Percentiles rank a stretch among this genome's conserved stretches.
Conservation (phyloP, 306 rosid species). For the Trifolium fragiferum region DNA sequence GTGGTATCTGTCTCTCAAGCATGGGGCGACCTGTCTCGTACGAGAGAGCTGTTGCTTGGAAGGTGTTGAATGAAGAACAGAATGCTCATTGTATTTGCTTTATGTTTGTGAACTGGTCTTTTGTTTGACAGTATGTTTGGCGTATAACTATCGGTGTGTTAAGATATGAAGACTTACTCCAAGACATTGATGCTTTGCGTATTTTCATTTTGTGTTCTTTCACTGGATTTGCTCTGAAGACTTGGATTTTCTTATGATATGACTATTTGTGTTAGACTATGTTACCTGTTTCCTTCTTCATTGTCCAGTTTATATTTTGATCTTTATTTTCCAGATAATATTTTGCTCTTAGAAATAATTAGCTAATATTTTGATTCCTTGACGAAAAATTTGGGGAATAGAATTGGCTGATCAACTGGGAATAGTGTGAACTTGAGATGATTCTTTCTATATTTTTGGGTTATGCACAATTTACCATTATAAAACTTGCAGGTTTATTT, state of each 20-base stretch:
- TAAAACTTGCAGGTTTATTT: background rate
- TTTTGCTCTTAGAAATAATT: background rate
- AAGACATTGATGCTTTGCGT: slow-evolving; percentile 38
- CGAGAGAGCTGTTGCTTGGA: slow-evolving; percentile 98
- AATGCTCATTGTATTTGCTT: slow-evolving; percentile 96
- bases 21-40: slow-evolving; percentile 98
- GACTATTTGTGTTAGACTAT: slow-evolving; percentile 29
- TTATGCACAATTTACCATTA: background rate
- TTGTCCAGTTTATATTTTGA: background rate
- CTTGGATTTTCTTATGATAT: slow-evolving; percentile 33
- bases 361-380: background rate
- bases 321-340: background rate
- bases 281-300: slow-evolving; percentile 1
- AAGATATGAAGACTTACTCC: slow-evolving; percentile 28
- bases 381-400: background rate
- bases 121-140: slow-evolving; percentile 60
- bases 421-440: too few species aligned
- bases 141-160: slow-evolving; percentile 4
- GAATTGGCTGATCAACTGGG: too few species aligned
- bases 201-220: slow-evolving; percentile 1
- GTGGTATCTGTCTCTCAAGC: slow-evolving; percentile 98
- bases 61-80: slow-evolving; percentile 97
- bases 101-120: slow-evolving; percentile 98
- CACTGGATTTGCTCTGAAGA: slow-evolving; percentile 35
- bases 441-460: too few species aligned